A percentile compares a stretch with the other conserved stretches of the same genome.
These are phyloP conservation scores for Melastoma malabathricum DNA, from an alignment of 345 rosid genomes.

Conservation along the genomic window DNA sequence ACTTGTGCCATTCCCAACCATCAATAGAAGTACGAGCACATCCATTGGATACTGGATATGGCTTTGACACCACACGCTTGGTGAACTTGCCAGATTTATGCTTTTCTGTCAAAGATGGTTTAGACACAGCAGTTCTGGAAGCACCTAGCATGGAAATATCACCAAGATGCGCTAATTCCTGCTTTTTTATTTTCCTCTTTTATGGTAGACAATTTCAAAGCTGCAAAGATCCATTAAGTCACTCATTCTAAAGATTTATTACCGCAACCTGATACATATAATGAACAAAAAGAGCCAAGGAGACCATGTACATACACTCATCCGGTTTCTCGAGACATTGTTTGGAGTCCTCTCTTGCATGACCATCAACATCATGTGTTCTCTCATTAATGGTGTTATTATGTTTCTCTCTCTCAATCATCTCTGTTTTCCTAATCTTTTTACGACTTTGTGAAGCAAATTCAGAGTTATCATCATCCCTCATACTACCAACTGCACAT, in stretches of 20 bases:
- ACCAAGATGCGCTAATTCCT: conserved; percentile 11
- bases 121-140: conserved; percentile 17
- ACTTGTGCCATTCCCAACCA: conserved; percentile 91
- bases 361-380: too few species aligned
- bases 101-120: conserved; percentile 17
- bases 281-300: too few species aligned
- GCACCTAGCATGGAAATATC: conserved; percentile 23
- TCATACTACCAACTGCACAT: conserved; percentile 8
- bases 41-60: conserved; percentile 62
- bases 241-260: too few species aligned
- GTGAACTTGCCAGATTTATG: conserved; percentile 22
- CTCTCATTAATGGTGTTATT: too few species aligned
- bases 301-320: too few species aligned
- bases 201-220: neutral
- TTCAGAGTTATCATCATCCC: conserved; percentile 9
- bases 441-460: too few species aligned
- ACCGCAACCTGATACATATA: too few species aligned
- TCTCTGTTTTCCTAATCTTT: too few species aligned
- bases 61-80: conserved; percentile 10
- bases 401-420: too few species aligned
- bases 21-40: conserved; percentile 87
- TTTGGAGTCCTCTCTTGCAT: too few species aligned
- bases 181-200: neutral
- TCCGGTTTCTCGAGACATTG: too few species aligned
- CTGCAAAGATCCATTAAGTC: too few species aligned